phyloP scores from a whole-genome alignment of 2,329 filamentous ascomycete species.

The Pseudogymnoascus sp. region DNA sequence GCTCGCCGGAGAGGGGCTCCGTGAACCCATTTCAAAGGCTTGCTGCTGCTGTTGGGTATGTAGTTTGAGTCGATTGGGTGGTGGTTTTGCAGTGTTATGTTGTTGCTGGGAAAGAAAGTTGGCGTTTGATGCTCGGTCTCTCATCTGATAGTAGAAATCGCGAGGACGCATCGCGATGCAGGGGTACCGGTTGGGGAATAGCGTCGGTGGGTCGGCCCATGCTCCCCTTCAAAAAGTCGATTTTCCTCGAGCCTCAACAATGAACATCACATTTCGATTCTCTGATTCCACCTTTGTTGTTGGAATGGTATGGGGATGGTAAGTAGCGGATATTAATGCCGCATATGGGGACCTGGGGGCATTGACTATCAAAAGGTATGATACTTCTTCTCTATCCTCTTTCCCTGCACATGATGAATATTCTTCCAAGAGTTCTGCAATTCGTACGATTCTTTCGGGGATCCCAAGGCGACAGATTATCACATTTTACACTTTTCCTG shows the following conservation, averaged over 20 bases:
- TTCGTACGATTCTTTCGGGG: slow-evolving; percentile 20
- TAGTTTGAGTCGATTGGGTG: neutral
- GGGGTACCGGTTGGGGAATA: slow-evolving; percentile 1
- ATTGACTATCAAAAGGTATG: neutral
- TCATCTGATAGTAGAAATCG: slow-evolving; percentile 7
- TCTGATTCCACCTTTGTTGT: neutral
- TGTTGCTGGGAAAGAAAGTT: neutral
- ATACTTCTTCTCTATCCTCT: neutral
- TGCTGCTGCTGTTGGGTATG: neutral
- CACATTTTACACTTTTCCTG: slow-evolving; percentile 25
- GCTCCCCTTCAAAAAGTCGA: slow-evolving; percentile 5
- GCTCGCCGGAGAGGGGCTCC: slow-evolving; percentile 41
- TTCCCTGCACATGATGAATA: slow-evolving; percentile 20
- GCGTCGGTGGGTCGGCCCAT: slow-evolving; percentile 2
- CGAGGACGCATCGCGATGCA: neutral
- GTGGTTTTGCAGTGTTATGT: neutral
- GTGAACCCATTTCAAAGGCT: slow-evolving; percentile 29
- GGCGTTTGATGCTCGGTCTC: neutral
- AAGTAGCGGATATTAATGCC: neutral
- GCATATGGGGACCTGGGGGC: neutral
- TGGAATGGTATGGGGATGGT: neutral
- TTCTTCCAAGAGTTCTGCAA: slow-evolving; percentile 25
- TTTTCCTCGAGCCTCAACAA: slow-evolving; percentile 4
- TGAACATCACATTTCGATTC: neutral
- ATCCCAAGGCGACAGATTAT: slow-evolving; percentile 21